Conservation (phyloP, 2,329 filamentous ascomycete species). For the Neofusicoccum kwambonambiense region DNA sequence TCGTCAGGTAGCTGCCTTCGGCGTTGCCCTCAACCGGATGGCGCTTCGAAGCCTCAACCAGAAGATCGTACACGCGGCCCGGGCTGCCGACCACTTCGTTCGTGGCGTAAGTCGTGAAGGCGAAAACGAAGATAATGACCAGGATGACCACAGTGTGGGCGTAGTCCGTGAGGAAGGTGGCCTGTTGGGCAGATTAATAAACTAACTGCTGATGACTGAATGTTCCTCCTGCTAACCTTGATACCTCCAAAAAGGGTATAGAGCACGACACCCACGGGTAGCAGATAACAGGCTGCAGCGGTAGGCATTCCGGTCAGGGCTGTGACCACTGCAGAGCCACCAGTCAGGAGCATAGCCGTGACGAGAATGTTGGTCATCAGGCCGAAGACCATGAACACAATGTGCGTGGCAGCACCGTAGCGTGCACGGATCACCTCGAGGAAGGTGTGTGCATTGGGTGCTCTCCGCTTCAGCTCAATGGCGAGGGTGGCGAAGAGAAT, state of each 20-base stretch:
- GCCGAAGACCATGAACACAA: constrained; percentile 53
- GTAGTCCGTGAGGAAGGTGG: constrained; percentile 71
- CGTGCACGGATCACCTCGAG: constrained; percentile 79
- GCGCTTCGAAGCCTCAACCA: constrained; percentile 64
- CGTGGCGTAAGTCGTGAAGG: constrained; percentile 77
- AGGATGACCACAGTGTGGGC: constrained; percentile 83
- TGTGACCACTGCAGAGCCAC: constrained; percentile 69
- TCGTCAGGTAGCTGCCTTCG: constrained; percentile 80
- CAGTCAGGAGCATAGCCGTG: constrained; percentile 83
- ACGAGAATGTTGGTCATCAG: constrained; percentile 68
- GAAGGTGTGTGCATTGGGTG: constrained; percentile 83
- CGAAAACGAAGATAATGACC: constrained; percentile 81
- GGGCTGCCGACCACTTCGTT: constrained; percentile 72
- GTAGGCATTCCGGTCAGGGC: constrained; percentile 71
- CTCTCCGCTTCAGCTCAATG: constrained; percentile 82
- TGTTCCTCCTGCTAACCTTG: constrained; percentile 70
- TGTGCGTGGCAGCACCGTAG: constrained; percentile 71
- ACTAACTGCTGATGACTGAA: neutral
- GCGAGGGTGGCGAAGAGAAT: constrained; percentile 86
- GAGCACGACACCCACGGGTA: constrained; percentile 75
- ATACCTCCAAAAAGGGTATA: constrained; percentile 77
- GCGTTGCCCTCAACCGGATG: constrained; percentile 81
- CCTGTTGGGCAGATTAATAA: neutral
- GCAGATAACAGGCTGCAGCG: constrained; percentile 77
- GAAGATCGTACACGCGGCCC: constrained; percentile 71